Conservation (phyloP, 106 monocot species). For the Triglochin maritima region DNA sequence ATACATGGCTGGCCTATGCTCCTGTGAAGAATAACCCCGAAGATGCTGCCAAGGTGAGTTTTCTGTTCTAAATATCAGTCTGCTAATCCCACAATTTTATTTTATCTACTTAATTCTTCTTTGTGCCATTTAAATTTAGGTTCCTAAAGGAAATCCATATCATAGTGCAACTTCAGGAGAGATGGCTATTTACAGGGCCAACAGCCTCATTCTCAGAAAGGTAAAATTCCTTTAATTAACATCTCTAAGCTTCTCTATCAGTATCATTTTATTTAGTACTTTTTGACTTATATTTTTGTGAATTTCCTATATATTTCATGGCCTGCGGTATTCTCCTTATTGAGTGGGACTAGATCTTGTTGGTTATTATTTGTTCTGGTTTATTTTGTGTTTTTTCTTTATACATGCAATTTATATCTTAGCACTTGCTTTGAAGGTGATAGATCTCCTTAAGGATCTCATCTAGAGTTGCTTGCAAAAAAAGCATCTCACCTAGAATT, state of each 20-base stretch:
- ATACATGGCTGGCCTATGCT: constrained; percentile 92
- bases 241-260: neutral
- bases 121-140: constrained; percentile 21
- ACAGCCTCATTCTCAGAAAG: constrained; percentile 76
- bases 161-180: constrained; percentile 95
- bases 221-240: constrained; percentile 5
- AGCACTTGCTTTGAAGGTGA: no score
- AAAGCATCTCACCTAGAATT: no score
- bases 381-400: no score
- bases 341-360: no score
- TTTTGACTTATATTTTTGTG: neutral
- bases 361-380: no score
- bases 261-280: neutral
- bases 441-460: no score
- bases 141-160: constrained; percentile 93
- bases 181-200: constrained; percentile 92
- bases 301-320: neutral
- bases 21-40: constrained; percentile 98
- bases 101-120: neutral
- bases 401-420: no score
- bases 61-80: neutral
- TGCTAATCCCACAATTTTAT: neutral
- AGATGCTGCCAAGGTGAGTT: constrained; percentile 88
- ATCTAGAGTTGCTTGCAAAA: no score
- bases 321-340: neutral